phyloP scores from a whole-genome alignment of 164 flowering plant species.

The Warburgia ugandensis region DNA sequence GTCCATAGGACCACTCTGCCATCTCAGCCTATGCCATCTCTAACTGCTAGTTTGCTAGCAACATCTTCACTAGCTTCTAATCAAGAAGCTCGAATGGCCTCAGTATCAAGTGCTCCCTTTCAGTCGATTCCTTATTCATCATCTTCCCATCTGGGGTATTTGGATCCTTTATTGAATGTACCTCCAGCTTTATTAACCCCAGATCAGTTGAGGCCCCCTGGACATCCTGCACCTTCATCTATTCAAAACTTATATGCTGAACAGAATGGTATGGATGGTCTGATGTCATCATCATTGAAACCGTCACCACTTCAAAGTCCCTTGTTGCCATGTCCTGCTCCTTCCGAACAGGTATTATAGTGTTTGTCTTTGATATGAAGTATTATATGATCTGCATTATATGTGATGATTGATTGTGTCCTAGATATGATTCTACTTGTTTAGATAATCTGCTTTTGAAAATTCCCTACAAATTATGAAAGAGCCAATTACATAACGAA shows the following conservation, averaged over 20 bases:
- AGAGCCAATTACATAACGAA: no score
- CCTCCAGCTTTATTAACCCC: slow-evolving; percentile 18
- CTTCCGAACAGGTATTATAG: slow-evolving; percentile 22
- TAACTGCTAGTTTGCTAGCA: slow-evolving; percentile 6
- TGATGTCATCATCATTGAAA: slow-evolving; percentile 2
- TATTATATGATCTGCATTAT: neutral
- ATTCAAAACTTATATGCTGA: slow-evolving; percentile 9
- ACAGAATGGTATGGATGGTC: slow-evolving; percentile 10
- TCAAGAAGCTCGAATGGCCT: slow-evolving; percentile 14
- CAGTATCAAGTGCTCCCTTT: slow-evolving; percentile 3
- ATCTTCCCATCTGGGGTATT: slow-evolving; percentile 13
- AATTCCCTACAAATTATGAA: no score
- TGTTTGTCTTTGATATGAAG: neutral
- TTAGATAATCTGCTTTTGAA: no score
- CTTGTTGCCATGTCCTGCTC: slow-evolving; percentile 26
- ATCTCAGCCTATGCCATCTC: slow-evolving; percentile 11
- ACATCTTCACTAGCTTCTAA: slow-evolving; percentile 8
- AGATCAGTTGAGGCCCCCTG: slow-evolving; percentile 14
- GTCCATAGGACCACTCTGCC: slow-evolving; percentile 14
- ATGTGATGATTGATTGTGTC: neutral
- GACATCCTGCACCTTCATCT: slow-evolving; percentile 11
- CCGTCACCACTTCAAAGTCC: slow-evolving; percentile 22
- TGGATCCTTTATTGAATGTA: slow-evolving; percentile 16
- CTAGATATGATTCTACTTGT: neutral
- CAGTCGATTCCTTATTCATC: slow-evolving; percentile 14